Conservation (phyloP, 345 rosid species). For the Boechera retrofracta region DNA sequence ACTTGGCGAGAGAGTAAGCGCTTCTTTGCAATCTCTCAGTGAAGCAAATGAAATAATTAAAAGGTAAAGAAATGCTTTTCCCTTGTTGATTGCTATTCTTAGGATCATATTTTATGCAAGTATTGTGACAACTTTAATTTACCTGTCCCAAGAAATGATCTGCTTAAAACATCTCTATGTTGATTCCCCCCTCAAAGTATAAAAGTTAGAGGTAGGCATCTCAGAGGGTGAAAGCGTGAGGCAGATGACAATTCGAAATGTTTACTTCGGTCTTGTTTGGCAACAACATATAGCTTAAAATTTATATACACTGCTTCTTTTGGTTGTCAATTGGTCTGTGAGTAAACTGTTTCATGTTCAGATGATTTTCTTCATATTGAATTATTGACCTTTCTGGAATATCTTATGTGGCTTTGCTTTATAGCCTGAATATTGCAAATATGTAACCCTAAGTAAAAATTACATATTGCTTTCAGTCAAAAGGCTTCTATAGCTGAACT, state of each 20-base stretch:
- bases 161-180: background rate
- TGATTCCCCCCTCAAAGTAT: background rate
- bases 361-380: slow-evolving; percentile 1
- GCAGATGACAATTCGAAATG: background rate
- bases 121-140: slow-evolving; percentile 10
- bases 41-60: slow-evolving; percentile 87
- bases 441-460: background rate
- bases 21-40: slow-evolving; percentile 78
- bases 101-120: slow-evolving; percentile 8
- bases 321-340: background rate
- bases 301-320: background rate
- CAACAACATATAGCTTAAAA: background rate
- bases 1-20: slow-evolving; percentile 75
- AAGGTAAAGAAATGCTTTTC: slow-evolving; percentile 53
- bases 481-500: slow-evolving; percentile 78
- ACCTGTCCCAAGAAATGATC: slow-evolving; percentile 13
- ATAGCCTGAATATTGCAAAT: slow-evolving; percentile 12
- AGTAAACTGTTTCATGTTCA: slow-evolving; percentile 1
- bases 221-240: background rate
- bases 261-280: slow-evolving; percentile 7
- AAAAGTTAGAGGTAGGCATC: background rate
- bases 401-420: slow-evolving; percentile 12
- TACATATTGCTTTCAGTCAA: slow-evolving; percentile 63
- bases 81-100: slow-evolving; percentile 23
- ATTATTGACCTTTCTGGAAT: slow-evolving; percentile 7